Base-by-base conservation (phyloP, 2,329 filamentous ascomycete species). In the Penicillium polonicum region DNA sequence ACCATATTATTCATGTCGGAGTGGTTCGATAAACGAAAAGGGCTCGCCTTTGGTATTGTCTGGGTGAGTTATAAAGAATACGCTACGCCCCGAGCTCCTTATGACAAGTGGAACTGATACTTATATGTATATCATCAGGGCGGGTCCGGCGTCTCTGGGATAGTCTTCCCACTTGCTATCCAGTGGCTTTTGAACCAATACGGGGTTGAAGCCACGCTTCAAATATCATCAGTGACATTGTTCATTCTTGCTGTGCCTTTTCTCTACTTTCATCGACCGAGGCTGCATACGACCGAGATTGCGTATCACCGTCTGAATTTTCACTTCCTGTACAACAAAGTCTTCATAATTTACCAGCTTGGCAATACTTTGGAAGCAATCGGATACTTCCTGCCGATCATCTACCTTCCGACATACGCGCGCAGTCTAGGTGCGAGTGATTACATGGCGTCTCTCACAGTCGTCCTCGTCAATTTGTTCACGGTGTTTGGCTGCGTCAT, bases 1-100 rank as follows among this genome's bases (percentile, higher is more conserved):
- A 76, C 76, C 3, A 75, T 81, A 31, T 69, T 78, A 29, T 79
- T 77, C 52, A 70, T 83, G 42, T 78, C 82, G 49, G 79, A 83
- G 63, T 86, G 66, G 75, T 83, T 82, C 66, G 74, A 80, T 9
- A 68, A 69, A 23, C 70, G 76, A 6, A 78, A 80, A 64, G 79
- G 80, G 1, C 71, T 83, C 21, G 81, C 80, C 0, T 81, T 78
- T 60, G 81, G 81, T 6, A 74, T 77, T 7, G 76, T 80, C 36
- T 80, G 79, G 78, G 76, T 71, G 45, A 62, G 70, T 58, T 17
- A 41, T 13, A 12, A 8, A 41, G 10, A 33, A 23, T 35, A 19
- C 8, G n/a, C 15, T 19, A 4, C 17, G 35, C 4, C 7, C 12
- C 2, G 5, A 25, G 19, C 45, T 19, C 10, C 8, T 33, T 8